Percentiles rank a stretch among this genome's conserved stretches.
phyloP scores from a whole-genome alignment of 2,329 filamentous ascomycete species.

The Chalaropsis thielavioides region DNA sequence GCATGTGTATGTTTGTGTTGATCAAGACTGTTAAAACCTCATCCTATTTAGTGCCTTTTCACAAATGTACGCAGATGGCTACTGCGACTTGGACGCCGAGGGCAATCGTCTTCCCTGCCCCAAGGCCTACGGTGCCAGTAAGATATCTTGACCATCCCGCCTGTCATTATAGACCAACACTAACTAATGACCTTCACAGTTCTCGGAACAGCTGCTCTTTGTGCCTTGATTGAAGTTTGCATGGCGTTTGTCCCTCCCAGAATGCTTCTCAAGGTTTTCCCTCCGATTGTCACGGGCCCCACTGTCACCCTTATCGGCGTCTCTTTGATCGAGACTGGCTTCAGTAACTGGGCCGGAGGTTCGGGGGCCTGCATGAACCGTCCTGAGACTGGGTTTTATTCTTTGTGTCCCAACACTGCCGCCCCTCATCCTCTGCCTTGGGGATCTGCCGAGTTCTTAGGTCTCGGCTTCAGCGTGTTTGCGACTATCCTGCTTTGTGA shows the following conservation, averaged over 20 bases:
- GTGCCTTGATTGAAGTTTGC: slow-evolving; percentile 53
- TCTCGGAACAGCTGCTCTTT: slow-evolving; percentile 53
- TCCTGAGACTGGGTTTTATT: slow-evolving; percentile 41
- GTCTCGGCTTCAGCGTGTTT: slow-evolving; percentile 67
- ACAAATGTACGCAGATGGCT: slow-evolving; percentile 67
- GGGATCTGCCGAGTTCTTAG: slow-evolving; percentile 67
- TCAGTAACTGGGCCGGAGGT: slow-evolving; percentile 67
- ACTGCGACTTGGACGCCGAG: slow-evolving; percentile 42
- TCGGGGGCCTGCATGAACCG: slow-evolving; percentile 41
- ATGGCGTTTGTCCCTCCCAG: slow-evolving; percentile 61
- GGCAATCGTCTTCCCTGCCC: slow-evolving; percentile 61
- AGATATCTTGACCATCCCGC: background rate
- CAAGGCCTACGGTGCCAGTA: slow-evolving; percentile 50
- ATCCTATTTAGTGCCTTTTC: slow-evolving; percentile 35
- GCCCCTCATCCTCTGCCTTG: slow-evolving; percentile 61
- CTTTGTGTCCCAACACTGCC: slow-evolving; percentile 48
- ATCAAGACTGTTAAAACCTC: background rate
- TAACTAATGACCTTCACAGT: slow-evolving; percentile 31
- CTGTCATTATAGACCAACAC: slow-evolving; percentile 34
- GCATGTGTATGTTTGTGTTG: background rate
- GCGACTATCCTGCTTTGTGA: slow-evolving; percentile 67
- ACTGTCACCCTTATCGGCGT: slow-evolving; percentile 60
- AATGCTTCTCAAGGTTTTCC: slow-evolving; percentile 57
- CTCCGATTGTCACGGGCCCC: slow-evolving; percentile 59
- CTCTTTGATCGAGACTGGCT: slow-evolving; percentile 54